Percentiles rank a stretch among this genome's conserved stretches.
phyloP scores from a whole-genome alignment of 352 stramenopile genomes.

The Globisporangium irregulare region DNA sequence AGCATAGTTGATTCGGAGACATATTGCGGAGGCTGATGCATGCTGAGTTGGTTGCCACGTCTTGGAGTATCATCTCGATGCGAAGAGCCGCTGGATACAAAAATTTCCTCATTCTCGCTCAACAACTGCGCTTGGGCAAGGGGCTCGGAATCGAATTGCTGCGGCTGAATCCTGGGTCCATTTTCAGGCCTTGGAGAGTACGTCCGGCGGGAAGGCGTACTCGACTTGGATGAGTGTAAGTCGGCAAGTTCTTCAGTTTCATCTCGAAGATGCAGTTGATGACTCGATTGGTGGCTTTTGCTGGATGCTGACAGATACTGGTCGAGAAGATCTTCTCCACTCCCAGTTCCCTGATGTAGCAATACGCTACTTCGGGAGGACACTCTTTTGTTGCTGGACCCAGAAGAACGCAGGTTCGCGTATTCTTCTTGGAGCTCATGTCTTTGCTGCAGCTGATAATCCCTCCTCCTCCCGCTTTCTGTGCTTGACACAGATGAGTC shows the following conservation, averaged over 20 bases:
- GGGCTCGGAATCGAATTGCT: too few species aligned
- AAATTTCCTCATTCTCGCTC: too few species aligned
- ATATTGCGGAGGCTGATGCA: not conserved
- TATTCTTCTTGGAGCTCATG: not conserved
- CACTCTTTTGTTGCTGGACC: not conserved
- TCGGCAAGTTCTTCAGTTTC: not conserved
- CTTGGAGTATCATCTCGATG: not conserved
- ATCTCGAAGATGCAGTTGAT: not conserved
- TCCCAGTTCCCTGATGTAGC: not conserved
- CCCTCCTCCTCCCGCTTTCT: not conserved
- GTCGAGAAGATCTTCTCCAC: not conserved
- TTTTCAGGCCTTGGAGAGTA: not conserved
- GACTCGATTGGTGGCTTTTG: not conserved
- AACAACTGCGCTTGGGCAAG: too few species aligned
- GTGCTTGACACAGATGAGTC: not conserved
- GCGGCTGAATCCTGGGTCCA: too few species aligned
- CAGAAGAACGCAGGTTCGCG: not conserved
- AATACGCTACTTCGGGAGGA: not conserved
- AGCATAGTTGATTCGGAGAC: not conserved
- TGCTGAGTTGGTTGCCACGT: not conserved
- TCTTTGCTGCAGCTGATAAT: not conserved
- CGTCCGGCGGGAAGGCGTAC: too few species aligned
- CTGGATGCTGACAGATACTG: not conserved
- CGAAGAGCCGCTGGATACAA: not conserved
- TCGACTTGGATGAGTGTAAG: not conserved